phyloP scores from a whole-genome alignment of 768 basidiomycete species.

The Tricholoma flavovirens region DNA sequence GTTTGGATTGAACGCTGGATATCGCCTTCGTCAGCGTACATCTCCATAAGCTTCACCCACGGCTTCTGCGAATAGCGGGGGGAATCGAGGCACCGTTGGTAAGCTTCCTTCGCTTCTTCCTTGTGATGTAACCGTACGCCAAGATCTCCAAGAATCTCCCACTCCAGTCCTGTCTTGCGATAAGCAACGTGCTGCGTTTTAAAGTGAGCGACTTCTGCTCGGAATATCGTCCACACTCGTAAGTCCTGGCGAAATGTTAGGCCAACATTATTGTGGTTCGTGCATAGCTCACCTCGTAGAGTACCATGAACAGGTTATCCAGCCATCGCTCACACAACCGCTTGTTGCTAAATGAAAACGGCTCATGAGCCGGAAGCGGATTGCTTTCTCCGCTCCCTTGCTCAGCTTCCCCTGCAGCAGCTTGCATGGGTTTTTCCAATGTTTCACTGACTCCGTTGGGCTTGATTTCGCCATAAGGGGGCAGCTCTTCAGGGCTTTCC shows the following conservation, averaged over 20 bases:
- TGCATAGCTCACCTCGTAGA: slow-evolving; percentile 75
- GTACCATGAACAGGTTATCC: slow-evolving; percentile 96
- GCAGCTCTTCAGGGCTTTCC: slow-evolving; percentile 16
- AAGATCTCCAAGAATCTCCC: slow-evolving; percentile 97
- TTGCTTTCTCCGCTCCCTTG: slow-evolving; percentile 32
- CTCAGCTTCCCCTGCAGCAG: slow-evolving; percentile 44
- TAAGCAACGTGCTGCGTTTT: slow-evolving; percentile 98
- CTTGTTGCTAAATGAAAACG: slow-evolving; percentile 94
- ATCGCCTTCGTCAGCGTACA: slow-evolving; percentile 96
- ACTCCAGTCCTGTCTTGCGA: slow-evolving; percentile 93
- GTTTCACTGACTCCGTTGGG: slow-evolving; percentile 27
- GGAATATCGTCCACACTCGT: slow-evolving; percentile 97
- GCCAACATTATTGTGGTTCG: not conserved
- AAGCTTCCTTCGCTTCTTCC: slow-evolving; percentile 98
- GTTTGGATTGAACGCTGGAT: slow-evolving; percentile 87
- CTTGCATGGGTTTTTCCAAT: slow-evolving; percentile 46
- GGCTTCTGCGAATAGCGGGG: slow-evolving; percentile 86
- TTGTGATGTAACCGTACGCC: slow-evolving; percentile 93
- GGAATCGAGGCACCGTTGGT: slow-evolving; percentile 87
- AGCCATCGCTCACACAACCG: slow-evolving; percentile 96
- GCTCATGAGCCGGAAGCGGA: slow-evolving; percentile 38
- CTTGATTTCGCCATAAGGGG: slow-evolving; percentile 25
- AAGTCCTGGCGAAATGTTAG: slow-evolving; percentile 56
- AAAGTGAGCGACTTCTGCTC: slow-evolving; percentile 97
- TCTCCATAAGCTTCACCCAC: slow-evolving; percentile 90